Conservation (phyloP, 2,329 filamentous ascomycete species). For the Hypoxylon sp. region DNA sequence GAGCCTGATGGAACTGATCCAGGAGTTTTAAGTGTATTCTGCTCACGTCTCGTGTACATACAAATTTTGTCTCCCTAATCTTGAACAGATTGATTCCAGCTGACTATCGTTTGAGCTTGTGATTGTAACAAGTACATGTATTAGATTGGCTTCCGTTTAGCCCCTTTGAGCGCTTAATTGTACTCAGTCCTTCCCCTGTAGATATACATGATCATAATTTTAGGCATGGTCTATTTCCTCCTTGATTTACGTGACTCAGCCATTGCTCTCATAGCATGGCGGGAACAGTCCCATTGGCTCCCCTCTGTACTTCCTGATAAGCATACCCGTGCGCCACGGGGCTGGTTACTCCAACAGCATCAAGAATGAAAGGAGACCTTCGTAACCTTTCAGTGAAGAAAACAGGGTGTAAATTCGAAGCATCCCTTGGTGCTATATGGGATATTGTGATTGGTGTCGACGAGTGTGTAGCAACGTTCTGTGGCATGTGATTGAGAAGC, state of each 20-base stretch:
- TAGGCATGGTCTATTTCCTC: not conserved
- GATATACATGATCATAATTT: not conserved
- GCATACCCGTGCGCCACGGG: conserved; percentile 74
- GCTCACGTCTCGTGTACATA: conserved; percentile 47
- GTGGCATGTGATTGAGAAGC: conserved; percentile 26
- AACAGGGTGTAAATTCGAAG: conserved; percentile 77
- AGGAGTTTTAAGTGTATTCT: conserved; percentile 40
- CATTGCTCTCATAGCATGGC: conserved; percentile 57
- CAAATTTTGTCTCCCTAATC: conserved; percentile 31
- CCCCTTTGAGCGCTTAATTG: not conserved
- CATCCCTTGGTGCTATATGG: conserved; percentile 54
- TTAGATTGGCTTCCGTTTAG: not conserved
- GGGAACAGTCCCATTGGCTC: conserved; percentile 48
- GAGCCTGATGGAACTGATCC: conserved; percentile 31
- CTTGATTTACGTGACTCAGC: not conserved
- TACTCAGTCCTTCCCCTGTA: not conserved
- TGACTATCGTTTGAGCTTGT: not conserved
- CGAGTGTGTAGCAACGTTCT: not conserved
- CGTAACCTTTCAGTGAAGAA: conserved; percentile 79
- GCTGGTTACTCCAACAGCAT: conserved; percentile 53
- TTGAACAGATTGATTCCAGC: conserved; percentile 18
- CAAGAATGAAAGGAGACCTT: conserved; percentile 63
- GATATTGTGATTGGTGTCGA: conserved; percentile 12
- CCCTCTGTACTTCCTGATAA: conserved; percentile 64
- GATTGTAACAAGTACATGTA: not conserved